phyloP scores from a whole-genome alignment of 805 yeast genomes.

The Ogataea siamensis region DNA sequence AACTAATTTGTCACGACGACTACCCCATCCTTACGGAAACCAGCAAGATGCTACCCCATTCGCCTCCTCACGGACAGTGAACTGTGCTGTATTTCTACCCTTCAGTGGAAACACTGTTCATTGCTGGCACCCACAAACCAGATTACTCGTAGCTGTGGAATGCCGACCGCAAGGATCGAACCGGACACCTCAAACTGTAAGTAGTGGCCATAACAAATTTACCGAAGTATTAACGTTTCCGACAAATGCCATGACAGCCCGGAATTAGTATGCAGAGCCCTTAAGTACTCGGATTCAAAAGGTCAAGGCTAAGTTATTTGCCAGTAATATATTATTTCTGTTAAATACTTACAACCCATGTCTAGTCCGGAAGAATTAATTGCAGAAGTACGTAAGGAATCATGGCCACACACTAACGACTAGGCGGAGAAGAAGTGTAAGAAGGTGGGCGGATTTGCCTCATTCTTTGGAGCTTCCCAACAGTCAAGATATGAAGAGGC shows the following conservation, averaged over 20 bases:
- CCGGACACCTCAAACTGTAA: conserved; percentile 41
- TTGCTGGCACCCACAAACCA: conserved; percentile 29
- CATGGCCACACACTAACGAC: conserved; percentile 4
- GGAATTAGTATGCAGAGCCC: neutral
- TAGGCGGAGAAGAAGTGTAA: conserved; percentile 70
- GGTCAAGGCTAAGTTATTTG: neutral
- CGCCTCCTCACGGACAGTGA: conserved; percentile 43
- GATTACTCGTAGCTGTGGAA: conserved; percentile 34
- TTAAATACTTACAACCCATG: conserved; percentile 22
- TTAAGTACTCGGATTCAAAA: neutral
- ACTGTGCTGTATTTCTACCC: conserved; percentile 48
- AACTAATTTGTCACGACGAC: conserved; percentile 21
- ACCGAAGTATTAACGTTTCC: conserved; percentile 30
- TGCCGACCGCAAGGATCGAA: conserved; percentile 42
- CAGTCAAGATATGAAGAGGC: conserved; percentile 83
- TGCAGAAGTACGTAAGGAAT: conserved; percentile 31
- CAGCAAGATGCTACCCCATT: conserved; percentile 38
- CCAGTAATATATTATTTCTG: conserved; percentile 1
- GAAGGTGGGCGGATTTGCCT: conserved; percentile 67
- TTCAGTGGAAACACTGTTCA: conserved; percentile 37
- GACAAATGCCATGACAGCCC: conserved; percentile 36
- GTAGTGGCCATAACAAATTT: conserved; percentile 15
- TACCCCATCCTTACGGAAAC: conserved; percentile 27
- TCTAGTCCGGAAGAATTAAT: conserved; percentile 35
- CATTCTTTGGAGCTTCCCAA: conserved; percentile 61